Conservation (phyloP, 2,329 filamentous ascomycete genomes). For the Pseudocercospora ulei region DNA sequence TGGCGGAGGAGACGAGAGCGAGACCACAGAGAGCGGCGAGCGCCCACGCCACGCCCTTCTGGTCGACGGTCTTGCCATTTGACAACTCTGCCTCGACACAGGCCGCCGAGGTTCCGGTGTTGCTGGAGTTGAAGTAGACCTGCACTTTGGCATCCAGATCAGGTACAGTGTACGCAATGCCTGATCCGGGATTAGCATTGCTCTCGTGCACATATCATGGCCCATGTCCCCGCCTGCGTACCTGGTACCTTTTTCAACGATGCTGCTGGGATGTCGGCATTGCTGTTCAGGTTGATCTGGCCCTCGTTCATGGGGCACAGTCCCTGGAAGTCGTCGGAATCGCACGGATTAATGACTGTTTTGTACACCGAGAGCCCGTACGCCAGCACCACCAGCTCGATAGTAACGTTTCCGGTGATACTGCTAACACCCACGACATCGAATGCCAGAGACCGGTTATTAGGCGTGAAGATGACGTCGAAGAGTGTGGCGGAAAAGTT, state of each 20-base stretch:
- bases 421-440: constrained; percentile 73
- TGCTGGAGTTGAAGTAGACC: constrained; percentile 66
- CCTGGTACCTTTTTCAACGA: constrained; percentile 60
- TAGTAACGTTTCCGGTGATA: constrained; percentile 70
- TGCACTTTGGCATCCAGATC: constrained; percentile 80
- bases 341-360: constrained; percentile 65
- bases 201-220: neutral
- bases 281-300: constrained; percentile 66
- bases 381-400: constrained; percentile 64
- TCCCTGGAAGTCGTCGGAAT: constrained; percentile 54
- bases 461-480: constrained; percentile 69
- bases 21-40: constrained; percentile 80
- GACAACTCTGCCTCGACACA: constrained; percentile 82
- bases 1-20: constrained; percentile 71
- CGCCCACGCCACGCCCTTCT: constrained; percentile 78
- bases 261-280: constrained; percentile 49
- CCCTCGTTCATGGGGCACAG: constrained; percentile 87
- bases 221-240: constrained; percentile 30
- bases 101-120: constrained; percentile 57
- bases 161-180: constrained; percentile 78
- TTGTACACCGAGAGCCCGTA: constrained; percentile 70
- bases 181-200: constrained; percentile 30
- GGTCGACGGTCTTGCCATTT: constrained; percentile 85
- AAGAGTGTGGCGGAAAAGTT: constrained; percentile 82
- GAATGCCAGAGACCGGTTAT: constrained; percentile 62